Evolutionary conservation across 2,329 filamentous ascomycete genomes (phyloP).

Genomic region (Rhynchosporium agropyri): DNA sequence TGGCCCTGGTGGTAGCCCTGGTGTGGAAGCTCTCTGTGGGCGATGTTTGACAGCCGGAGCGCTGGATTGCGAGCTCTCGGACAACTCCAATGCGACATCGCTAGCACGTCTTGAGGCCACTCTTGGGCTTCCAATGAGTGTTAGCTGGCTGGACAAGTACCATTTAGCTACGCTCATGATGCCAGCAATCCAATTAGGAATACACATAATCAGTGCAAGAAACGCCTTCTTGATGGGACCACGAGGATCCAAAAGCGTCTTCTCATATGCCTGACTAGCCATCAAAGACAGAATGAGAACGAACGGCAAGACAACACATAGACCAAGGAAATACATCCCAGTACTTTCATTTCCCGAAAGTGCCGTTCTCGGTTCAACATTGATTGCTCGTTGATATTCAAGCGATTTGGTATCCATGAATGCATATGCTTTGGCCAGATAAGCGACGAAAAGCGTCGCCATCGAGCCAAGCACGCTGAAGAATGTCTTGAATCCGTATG

Average conservation of each 20-base stretch:
- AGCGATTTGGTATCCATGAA: not conserved
- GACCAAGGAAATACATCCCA: not conserved
- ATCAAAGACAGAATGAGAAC: not conserved
- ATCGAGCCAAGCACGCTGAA: not conserved
- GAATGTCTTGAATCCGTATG: constrained; percentile 1
- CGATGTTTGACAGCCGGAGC: too few relatives aligned
- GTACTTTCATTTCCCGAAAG: not conserved
- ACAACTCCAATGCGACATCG: too few relatives aligned
- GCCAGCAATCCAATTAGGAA: not conserved
- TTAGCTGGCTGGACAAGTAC: too few relatives aligned
- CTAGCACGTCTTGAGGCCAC: too few relatives aligned
- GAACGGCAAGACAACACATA: not conserved
- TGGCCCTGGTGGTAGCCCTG: too few relatives aligned
- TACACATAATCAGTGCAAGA: not conserved
- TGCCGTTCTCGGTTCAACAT: not conserved
- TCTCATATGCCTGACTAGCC: not conserved
- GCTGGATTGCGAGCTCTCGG: too few relatives aligned
- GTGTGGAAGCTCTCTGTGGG: too few relatives aligned
- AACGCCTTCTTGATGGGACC: not conserved
- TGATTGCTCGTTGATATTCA: not conserved
- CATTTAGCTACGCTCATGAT: not conserved
- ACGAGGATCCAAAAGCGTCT: not conserved
- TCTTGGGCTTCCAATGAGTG: too few relatives aligned
- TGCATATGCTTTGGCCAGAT: constrained; percentile 1
- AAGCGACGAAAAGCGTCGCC: not conserved